These are phyloP conservation scores for Boletus eberwhitei DNA, from an alignment of 768 basidiomycete genomes.

Conservation along the genomic window DNA sequence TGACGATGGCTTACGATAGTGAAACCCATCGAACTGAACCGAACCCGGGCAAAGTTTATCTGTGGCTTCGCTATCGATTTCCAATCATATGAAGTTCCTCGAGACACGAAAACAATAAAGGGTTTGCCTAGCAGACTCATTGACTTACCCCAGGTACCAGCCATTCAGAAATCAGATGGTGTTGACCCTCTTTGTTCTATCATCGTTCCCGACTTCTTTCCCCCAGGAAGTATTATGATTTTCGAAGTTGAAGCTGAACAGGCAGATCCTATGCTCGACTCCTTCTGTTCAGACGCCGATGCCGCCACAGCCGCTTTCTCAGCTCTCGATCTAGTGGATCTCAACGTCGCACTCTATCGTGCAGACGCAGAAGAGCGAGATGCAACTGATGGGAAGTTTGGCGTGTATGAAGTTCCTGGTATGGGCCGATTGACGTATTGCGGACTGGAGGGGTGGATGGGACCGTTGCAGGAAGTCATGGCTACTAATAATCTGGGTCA, in stretches of 20 bases:
- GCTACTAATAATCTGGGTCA: conserved; percentile 91
- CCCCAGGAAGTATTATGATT: conserved; percentile 93
- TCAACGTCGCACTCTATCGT: conserved; percentile 85
- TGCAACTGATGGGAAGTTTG: conserved; percentile 75
- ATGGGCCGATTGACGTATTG: conserved; percentile 81
- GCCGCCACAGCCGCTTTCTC: conserved; percentile 72
- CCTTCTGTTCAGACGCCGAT: conserved; percentile 66
- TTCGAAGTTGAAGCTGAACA: conserved; percentile 85
- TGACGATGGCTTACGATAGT: conserved; percentile 43
- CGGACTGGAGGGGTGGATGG: conserved; percentile 98
- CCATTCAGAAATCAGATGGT: conserved; percentile 58
- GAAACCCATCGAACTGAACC: conserved; percentile 76
- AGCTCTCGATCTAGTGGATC: conserved; percentile 76
- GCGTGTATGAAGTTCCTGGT: conserved; percentile 78
- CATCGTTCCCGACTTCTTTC: conserved; percentile 81
- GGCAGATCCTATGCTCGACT: conserved; percentile 66
- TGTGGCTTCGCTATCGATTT: conserved; percentile 75
- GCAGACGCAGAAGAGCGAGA: conserved; percentile 91
- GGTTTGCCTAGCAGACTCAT: conserved; percentile 72
- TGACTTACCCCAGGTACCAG: conserved; percentile 56
- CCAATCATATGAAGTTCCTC: conserved; percentile 50
- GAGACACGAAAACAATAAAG: conserved; percentile 51
- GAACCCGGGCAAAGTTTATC: conserved; percentile 77
- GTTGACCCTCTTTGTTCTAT: conserved; percentile 77
- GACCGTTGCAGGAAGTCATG: conserved; percentile 79